phyloP scores from a whole-genome alignment of 306 rosid genomes.

The Quercus gilva region DNA sequence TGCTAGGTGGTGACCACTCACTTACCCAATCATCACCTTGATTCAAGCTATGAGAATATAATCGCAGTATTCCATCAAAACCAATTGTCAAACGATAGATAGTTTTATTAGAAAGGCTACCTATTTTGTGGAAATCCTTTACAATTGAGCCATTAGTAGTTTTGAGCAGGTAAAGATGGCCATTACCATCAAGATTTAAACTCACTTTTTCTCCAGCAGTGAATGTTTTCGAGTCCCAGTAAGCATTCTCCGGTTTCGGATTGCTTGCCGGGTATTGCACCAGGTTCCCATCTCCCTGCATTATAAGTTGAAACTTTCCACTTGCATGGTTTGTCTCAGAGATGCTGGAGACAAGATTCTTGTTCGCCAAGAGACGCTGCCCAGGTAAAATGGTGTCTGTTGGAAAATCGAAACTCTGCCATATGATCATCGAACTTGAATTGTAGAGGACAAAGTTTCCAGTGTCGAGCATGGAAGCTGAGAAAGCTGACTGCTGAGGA shows the following conservation, averaged over 20 bases:
- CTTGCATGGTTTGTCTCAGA: background rate
- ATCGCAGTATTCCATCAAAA: conserved; percentile 1
- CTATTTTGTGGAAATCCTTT: accelerated
- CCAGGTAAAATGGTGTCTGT: conserved; percentile 20
- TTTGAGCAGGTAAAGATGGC: background rate
- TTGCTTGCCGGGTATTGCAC: background rate
- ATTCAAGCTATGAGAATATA: conserved; percentile 3
- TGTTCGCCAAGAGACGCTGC: background rate
- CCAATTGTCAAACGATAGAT: background rate
- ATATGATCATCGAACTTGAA: background rate
- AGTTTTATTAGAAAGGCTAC: background rate
- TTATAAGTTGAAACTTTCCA: background rate
- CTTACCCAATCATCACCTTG: background rate
- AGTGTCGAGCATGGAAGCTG: conserved; percentile 26
- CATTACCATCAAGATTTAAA: conserved; percentile 2
- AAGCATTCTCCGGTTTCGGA: background rate
- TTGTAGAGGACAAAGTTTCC: conserved; percentile 33
- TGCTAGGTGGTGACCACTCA: background rate
- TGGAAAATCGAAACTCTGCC: conserved; percentile 27
- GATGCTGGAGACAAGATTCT: conserved; percentile 1
- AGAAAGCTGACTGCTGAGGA: background rate
- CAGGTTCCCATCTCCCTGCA: background rate
- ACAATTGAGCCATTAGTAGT: background rate
- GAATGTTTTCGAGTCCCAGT: accelerated
- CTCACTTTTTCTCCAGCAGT: background rate